Evolutionary conservation across 345 rosid species (phyloP).

Genomic region (Citrus sinensis): DNA sequence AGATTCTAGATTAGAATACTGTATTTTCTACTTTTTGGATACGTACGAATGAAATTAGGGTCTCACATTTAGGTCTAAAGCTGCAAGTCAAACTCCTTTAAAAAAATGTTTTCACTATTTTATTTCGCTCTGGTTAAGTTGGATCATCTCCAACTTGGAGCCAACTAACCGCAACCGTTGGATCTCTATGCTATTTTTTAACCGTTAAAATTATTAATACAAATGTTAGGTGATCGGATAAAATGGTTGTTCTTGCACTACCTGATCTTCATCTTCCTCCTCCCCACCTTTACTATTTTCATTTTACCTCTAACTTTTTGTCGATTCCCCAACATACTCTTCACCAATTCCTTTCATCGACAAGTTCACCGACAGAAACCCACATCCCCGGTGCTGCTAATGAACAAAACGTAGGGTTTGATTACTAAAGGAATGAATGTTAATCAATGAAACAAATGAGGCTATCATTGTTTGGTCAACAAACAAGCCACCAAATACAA

Average conservation of each 20-base stretch:
- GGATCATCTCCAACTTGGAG: no score
- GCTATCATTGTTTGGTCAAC: constrained; percentile 38
- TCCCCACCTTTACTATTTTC: background rate
- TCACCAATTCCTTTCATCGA: constrained; percentile 48
- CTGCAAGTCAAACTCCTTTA: background rate
- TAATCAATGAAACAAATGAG: constrained; percentile 41
- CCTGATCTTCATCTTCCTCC: constrained; percentile 16
- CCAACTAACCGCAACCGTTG: no score
- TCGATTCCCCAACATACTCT: constrained; percentile 44
- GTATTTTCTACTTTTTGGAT: background rate
- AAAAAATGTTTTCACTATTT: no score
- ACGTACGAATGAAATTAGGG: background rate
- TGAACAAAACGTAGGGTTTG: constrained; percentile 26
- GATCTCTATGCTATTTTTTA: no score
- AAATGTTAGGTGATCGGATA: no score
- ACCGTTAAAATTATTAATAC: no score
- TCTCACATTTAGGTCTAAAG: background rate
- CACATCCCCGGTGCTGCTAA: constrained; percentile 10
- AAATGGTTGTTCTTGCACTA: constrained; percentile 5
- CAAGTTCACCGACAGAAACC: constrained; percentile 66
- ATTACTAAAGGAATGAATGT: background rate
- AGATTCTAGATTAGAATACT: no score
- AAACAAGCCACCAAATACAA: constrained; percentile 50
- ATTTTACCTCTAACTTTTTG: constrained; percentile 25
- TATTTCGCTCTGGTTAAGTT: no score